Conservation (phyloP, 2,329 filamentous ascomycete genomes). For the Epichloe bromicola region DNA sequence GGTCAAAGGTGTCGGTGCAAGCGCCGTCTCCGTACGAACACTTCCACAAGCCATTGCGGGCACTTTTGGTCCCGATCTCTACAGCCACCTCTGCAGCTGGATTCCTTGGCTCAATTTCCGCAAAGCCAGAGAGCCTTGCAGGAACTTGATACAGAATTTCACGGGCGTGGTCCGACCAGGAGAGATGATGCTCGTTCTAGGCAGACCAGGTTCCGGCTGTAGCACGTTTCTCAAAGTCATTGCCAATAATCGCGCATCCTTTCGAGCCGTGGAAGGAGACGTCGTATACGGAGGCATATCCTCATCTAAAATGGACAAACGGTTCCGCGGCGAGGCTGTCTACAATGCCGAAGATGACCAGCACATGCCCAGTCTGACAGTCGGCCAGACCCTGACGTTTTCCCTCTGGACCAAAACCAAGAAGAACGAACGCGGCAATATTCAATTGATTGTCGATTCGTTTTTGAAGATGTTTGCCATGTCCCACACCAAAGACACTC, state of each 20-base stretch:
- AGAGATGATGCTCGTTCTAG: slow-evolving; percentile 36
- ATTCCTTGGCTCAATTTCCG: slow-evolving; percentile 16
- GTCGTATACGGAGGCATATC: slow-evolving; percentile 52
- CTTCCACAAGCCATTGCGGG: slow-evolving; percentile 62
- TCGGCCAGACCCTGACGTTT: slow-evolving; percentile 67
- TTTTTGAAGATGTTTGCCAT: slow-evolving; percentile 71
- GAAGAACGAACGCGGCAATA: slow-evolving; percentile 48
- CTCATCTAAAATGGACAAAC: slow-evolving; percentile 52
- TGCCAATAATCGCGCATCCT: slow-evolving; percentile 48
- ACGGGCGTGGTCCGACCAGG: slow-evolving; percentile 22
- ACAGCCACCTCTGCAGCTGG: slow-evolving; percentile 39
- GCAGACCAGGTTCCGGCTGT: slow-evolving; percentile 61
- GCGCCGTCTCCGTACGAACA: slow-evolving; percentile 56
- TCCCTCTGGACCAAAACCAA: slow-evolving; percentile 64
- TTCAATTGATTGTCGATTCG: slow-evolving; percentile 51
- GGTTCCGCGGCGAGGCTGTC: slow-evolving; percentile 62
- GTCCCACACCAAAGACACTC: slow-evolving; percentile 58
- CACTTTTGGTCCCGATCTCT: slow-evolving; percentile 71
- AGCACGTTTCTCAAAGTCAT: slow-evolving; percentile 67
- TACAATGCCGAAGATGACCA: slow-evolving; percentile 69
- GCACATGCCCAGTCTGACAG: slow-evolving; percentile 61
- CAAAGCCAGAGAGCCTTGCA: background rate
- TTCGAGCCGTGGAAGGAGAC: slow-evolving; percentile 48
- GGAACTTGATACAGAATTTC: slow-evolving; percentile 14
- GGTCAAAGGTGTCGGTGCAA: slow-evolving; percentile 57